phyloP scores from a whole-genome alignment of 495 filamentous ascomycete genomes.

The Xylaria bambusicola region DNA sequence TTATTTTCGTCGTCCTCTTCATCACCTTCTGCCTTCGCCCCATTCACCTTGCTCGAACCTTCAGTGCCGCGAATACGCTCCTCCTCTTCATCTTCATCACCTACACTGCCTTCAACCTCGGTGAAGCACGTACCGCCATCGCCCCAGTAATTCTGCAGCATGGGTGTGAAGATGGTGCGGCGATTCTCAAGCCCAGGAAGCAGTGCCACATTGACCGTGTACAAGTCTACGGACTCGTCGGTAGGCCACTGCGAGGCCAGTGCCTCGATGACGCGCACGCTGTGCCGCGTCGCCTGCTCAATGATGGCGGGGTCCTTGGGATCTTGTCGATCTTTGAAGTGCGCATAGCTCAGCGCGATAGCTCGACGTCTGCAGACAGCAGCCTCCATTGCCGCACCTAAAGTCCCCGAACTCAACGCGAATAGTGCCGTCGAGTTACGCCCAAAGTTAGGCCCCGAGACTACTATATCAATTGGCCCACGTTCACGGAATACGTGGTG shows the following conservation, averaged over 20 bases:
- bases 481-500: slow-evolving; percentile 82
- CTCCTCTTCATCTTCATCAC: slow-evolving; percentile 64
- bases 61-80: slow-evolving; percentile 64
- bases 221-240: slow-evolving; percentile 69
- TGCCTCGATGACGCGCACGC: slow-evolving; percentile 75
- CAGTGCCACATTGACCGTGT: slow-evolving; percentile 85
- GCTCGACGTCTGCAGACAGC: slow-evolving; percentile 76
- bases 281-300: slow-evolving; percentile 66
- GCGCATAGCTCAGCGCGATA: slow-evolving; percentile 86
- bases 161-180: slow-evolving; percentile 74
- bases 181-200: slow-evolving; percentile 63
- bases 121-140: slow-evolving; percentile 77
- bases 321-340: slow-evolving; percentile 60
- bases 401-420: slow-evolving; percentile 82
- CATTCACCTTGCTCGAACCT: slow-evolving; percentile 25
- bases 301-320: slow-evolving; percentile 81
- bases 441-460: slow-evolving; percentile 93
- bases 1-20: slow-evolving; percentile 27
- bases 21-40: slow-evolving; percentile 19
- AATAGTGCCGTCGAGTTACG: slow-evolving; percentile 92
- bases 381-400: slow-evolving; percentile 90
- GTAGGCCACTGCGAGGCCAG: slow-evolving; percentile 72
- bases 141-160: slow-evolving; percentile 87
- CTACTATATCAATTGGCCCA: slow-evolving; percentile 79
- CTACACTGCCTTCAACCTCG: slow-evolving; percentile 64